Base-by-base conservation (phyloP, 345 rosid species). In the Dipteronia dyeriana region DNA sequence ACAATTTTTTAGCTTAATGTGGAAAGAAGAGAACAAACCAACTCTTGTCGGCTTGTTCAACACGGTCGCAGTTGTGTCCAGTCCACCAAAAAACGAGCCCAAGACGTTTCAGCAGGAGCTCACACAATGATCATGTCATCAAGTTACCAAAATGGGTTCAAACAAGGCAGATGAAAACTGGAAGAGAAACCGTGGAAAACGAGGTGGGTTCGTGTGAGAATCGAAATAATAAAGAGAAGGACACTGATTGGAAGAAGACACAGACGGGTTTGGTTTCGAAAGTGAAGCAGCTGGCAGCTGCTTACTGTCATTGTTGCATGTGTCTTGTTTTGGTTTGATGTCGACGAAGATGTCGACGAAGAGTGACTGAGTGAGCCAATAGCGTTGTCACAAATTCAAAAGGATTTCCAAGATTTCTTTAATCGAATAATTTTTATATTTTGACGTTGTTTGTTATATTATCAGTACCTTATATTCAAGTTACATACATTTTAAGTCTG, bases 1-100 rank as follows among this genome's bases (percentile, higher is more conserved):
- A 39, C 20, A 19, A 67, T 73, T 73, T 54, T 45, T 10, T 34
- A 16, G 4, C 45, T 8, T 7, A 53, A 62, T 60, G 11, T 17
- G 11, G 62, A 67, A 77, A 47, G 68, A 63, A 72, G 54, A 78
- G 66, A 39, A 38, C 73, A 61, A 66, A 53, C 63, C 2, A n/a
- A 9, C 26, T 67, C 22, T 31, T 51, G 14, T 8, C 22, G 29
- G 62, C 69, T 66, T 31, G 14, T 66, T 20, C 20, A 65, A 75
- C 63, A 22, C 72, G 71, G 20, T 75, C n/a, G 12, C 5, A 34
- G 9, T 22, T 51, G 71, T 64, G 20, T 57, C 62, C 19, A 14
- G 17, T 49, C 23, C 68, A 16, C 26, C 59, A 26, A 0, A 54
- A 20, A 73, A 20, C 4, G 75, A n/a, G 53, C 20, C n/a, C 76